Evolutionary conservation across 306 rosid genomes (phyloP).

Genomic region (Geum urbanum): DNA sequence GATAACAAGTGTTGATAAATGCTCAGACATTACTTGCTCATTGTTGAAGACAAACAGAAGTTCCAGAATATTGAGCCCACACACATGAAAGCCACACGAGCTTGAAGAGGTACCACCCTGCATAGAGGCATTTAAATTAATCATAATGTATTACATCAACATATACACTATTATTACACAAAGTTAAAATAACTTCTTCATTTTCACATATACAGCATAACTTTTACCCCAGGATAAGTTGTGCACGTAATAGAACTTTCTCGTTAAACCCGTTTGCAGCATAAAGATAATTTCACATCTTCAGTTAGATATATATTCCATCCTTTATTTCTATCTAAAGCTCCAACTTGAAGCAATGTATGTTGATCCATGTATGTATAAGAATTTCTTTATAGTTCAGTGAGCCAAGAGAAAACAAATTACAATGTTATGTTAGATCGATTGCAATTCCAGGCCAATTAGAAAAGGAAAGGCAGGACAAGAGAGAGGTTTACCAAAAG

Average conservation of each 20-base stretch:
- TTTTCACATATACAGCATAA: neutral
- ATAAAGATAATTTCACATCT: neutral
- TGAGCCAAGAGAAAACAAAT: neutral
- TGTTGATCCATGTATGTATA: neutral
- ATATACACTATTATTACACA: conserved; percentile 14
- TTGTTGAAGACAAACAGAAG: conserved; percentile 74
- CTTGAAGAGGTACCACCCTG: conserved; percentile 96
- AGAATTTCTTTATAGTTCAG: neutral
- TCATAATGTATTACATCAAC: conserved; percentile 6
- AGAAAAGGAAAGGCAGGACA: neutral
- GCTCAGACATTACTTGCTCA: conserved; percentile 57
- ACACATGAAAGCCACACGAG: conserved; percentile 90
- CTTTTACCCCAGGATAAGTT: neutral
- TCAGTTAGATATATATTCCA: neutral
- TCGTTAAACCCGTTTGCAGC: neutral
- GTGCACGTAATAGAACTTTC: neutral
- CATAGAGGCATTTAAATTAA: conserved; percentile 24
- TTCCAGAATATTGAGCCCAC: conserved; percentile 90
- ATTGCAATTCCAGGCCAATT: neutral
- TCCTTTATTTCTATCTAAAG: neutral
- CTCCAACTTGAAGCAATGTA: neutral
- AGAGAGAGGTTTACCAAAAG: conserved; percentile 49
- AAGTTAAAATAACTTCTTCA: neutral
- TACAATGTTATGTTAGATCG: neutral
- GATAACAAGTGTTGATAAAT: conserved; percentile 13